Evolutionary conservation across 176 grass and related monocot species (phyloP).

Genomic region (bread wheat (Triticum aestivum)): IWGSC_CS_RefSeq_v2.1 NC_057795.1:177561233-177561732

Average conservation of each 20-base stretch:
- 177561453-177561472: conserved; percentile 90
- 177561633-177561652: no score
- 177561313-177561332: conserved; percentile 76
- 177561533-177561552: conserved; percentile 34
- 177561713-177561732: neutral
- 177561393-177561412: conserved; percentile 97
- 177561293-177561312: conserved; percentile 7
- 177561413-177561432: conserved; percentile 94
- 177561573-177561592: conserved; percentile 11
- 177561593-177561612: neutral
- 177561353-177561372: conserved; percentile 97
- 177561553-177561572: neutral
- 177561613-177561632: no score
- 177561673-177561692: no score
- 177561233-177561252: conserved; percentile 26
- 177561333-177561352: conserved; percentile 85
- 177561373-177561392: conserved; percentile 99
- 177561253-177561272: conserved; percentile 6
- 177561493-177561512: conserved; percentile 88
- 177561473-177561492: conserved; percentile 95
- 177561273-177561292: conserved; percentile 12
- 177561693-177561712: neutral
- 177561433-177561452: conserved; percentile 92
- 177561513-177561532: conserved; percentile 60
- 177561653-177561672: no score